Conservation (phyloP, 352 stramenopile genomes). For the Pythium periplocum region DNA sequence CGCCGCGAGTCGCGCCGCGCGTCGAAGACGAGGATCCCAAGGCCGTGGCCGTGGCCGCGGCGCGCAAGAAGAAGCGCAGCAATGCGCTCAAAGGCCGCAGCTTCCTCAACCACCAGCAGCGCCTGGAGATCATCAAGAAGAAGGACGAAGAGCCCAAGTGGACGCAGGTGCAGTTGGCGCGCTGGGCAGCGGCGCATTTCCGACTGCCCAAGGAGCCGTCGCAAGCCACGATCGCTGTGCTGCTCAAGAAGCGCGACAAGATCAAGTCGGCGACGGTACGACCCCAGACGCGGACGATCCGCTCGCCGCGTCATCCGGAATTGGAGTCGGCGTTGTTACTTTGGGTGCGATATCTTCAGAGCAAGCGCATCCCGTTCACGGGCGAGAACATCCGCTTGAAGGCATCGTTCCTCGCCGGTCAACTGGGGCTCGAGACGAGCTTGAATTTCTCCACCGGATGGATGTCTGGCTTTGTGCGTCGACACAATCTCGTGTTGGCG, state of each 20-base stretch:
- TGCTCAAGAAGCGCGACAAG: constrained; percentile 18
- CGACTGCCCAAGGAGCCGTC: constrained; percentile 16
- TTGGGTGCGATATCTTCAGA: constrained; percentile 17
- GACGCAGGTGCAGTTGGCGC: constrained; percentile 17
- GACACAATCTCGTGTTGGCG: constrained; percentile 13
- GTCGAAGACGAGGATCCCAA: too few species aligned
- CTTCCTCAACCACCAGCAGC: constrained; percentile 20
- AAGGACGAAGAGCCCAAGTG: constrained; percentile 18
- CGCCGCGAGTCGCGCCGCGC: neutral
- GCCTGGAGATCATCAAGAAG: constrained; percentile 18
- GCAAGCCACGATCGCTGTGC: constrained; percentile 16
- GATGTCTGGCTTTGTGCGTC: constrained; percentile 18
- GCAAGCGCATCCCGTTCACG: constrained; percentile 13
- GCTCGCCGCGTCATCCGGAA: constrained; percentile 9
- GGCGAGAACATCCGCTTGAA: constrained; percentile 20
- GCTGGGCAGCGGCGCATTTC: constrained; percentile 17
- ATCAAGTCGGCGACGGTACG: constrained; percentile 12
- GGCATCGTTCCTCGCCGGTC: constrained; percentile 10
- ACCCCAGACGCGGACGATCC: constrained; percentile 17
- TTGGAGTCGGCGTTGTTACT: constrained; percentile 15
- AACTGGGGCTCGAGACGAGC: constrained; percentile 12
- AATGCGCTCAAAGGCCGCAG: constrained; percentile 6
- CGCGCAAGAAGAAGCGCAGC: neutral
- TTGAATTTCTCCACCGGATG: constrained; percentile 17
- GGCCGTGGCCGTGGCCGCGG: too few species aligned